Evolutionary conservation across 345 rosid genomes (phyloP), one percentile per base, ranked within the genome.

Genomic region (Syzygium jambos): DNA sequence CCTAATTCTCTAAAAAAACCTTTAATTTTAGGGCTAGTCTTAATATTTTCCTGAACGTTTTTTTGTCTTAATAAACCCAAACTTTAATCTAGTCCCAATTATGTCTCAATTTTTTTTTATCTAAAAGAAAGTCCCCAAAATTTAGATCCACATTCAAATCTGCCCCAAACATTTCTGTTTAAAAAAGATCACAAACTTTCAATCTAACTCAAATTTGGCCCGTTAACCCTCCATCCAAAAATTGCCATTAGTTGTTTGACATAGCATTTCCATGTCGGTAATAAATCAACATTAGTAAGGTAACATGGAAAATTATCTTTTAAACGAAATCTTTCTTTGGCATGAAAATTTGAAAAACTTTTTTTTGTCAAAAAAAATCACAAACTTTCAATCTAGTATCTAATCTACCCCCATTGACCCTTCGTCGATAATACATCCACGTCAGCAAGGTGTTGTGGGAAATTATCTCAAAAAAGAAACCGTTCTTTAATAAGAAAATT

Each of bases 131-230:
- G 7, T 16, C 41, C 17, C 29, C 77, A 63, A 63, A 63, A 0
- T 63, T 0, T 14, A 29, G 8, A 63, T 63, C 0, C 1, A 29
- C 46, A 16, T 30, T 0, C 2, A 63, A 17, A 63, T 63, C 15
- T 14, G 21, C 5, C 5, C 19, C 1, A 2, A 63, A 15, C 53
- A 3, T 13, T 14, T 3, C 29, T 63, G 29, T 63, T 15, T 29
- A 3, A n/a, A 63, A n/a, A 5, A 5, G 27, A 25, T 61, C 11
- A 7, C 9, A 15, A 9, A 29, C 9, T 63, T 29, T 7, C 17
- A 63, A 63, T 63, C 1, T 0, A 63, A 10, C 77, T 63, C 0
- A 0, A 2, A 63, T 15, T 2, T 15, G 5, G 10, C 77, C 7
- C 8, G 11, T 63, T 30, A 63, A 63, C 41, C 41, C 77, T n/a